Evolutionary conservation across 805 yeast genomes (phyloP).

Genomic region (Saturnispora saitoi): DNA sequence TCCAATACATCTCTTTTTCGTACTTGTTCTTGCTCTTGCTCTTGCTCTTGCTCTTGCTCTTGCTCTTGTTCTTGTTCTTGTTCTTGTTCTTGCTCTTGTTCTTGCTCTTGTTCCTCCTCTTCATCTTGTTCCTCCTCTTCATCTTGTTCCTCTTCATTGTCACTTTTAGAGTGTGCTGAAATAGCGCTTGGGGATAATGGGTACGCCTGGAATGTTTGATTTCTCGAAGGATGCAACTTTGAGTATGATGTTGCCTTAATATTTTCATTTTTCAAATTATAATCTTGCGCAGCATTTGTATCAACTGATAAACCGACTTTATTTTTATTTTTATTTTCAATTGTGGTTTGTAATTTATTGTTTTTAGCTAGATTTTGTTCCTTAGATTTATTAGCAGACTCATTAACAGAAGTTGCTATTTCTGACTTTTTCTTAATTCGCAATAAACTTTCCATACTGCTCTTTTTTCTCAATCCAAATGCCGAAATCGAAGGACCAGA

Average conservation of each 20-base stretch:
- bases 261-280: background rate
- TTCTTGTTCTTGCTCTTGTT: background rate
- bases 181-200: constrained; percentile 2
- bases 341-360: background rate
- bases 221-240: background rate
- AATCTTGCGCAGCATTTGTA: background rate
- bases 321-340: background rate
- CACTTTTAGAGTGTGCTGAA: background rate
- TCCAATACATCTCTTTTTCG: no score
- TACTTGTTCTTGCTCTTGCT: background rate
- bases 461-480: constrained; percentile 6
- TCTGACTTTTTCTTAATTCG: background rate
- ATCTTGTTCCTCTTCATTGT: background rate
- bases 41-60: background rate
- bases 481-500: background rate
- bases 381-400: background rate
- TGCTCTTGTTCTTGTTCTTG: background rate
- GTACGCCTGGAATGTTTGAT: background rate
- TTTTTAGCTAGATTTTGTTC: background rate
- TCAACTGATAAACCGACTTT: background rate
- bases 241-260: background rate
- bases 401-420: background rate
- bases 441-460: background rate
- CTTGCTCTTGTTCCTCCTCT: background rate
- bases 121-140: background rate